Conservation (phyloP, 208 protist genomes). For the Naegleria lovaniensis region DNA sequence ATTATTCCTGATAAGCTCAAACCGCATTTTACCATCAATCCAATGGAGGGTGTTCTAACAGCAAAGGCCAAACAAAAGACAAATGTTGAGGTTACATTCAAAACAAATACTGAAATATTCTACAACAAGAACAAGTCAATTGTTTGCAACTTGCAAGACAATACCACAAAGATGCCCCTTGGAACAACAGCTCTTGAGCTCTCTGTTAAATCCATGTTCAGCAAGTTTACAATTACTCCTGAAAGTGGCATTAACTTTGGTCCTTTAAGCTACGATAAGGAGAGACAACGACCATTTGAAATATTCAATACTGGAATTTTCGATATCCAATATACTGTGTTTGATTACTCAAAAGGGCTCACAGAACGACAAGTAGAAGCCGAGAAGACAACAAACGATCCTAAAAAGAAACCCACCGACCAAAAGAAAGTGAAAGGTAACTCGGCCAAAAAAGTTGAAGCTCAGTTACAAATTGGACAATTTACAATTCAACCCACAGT, state of each 20-base stretch:
- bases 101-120: constrained; percentile 27
- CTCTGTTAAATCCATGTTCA: constrained; percentile 75
- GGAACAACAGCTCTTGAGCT: constrained; percentile 44
- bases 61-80: constrained; percentile 23
- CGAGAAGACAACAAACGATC: neutral
- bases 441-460: constrained; percentile 37
- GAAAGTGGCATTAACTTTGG: constrained; percentile 84
- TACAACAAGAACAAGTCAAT: constrained; percentile 36
- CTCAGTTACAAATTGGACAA: constrained; percentile 36
- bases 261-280: constrained; percentile 72
- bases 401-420: constrained; percentile 2
- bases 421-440: constrained; percentile 35
- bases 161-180: neutral
- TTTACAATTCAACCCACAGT: constrained; percentile 43
- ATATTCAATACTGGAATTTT: constrained; percentile 76
- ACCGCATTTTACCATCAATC: neutral
- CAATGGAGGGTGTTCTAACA: neutral
- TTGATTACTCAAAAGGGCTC: constrained; percentile 59
- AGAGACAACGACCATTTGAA: constrained; percentile 69
- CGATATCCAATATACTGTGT: constrained; percentile 63
- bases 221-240: constrained; percentile 73
- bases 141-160: neutral
- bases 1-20: constrained; percentile 49
- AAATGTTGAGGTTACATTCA: constrained; percentile 26
- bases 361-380: constrained; percentile 6